These are phyloP conservation scores for Diaporthe sp. DNA, from an alignment of 2,329 filamentous ascomycete species.

Conservation along the genomic window DNA sequence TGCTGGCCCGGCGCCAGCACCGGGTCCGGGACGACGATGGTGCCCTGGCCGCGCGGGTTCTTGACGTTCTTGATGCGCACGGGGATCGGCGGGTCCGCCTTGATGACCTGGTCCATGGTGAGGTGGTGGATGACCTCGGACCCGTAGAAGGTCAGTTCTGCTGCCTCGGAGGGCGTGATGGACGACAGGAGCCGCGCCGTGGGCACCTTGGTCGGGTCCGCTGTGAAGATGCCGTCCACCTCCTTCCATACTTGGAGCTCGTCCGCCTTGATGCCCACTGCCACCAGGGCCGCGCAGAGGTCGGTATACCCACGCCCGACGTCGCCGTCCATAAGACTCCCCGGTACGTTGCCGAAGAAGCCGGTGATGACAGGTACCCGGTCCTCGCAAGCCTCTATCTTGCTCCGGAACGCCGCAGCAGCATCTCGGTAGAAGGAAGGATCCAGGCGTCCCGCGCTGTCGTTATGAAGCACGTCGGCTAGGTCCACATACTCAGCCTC, in stretches of 20 bases:
- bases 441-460: conserved; percentile 71
- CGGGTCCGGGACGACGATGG: conserved; percentile 85
- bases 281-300: conserved; percentile 90
- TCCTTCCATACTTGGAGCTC: conserved; percentile 99
- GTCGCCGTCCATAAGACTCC: conserved; percentile 87
- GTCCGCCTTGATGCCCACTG: conserved; percentile 86
- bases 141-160: conserved; percentile 93
- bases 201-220: conserved; percentile 87
- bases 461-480: conserved; percentile 82
- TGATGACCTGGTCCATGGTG: conserved; percentile 97
- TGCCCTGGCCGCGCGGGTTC: conserved; percentile 84
- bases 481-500: conserved; percentile 93
- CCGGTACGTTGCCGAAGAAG: conserved; percentile 94
- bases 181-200: conserved; percentile 90
- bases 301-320: conserved; percentile 98
- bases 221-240: conserved; percentile 76
- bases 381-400: conserved; percentile 74
- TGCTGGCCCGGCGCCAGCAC: conserved; percentile 67
- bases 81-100: conserved; percentile 81
- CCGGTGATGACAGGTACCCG: conserved; percentile 87
- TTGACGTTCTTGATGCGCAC: conserved; percentile 95
- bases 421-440: conserved; percentile 79
- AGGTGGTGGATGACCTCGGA: conserved; percentile 98
- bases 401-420: conserved; percentile 71
- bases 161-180: conserved; percentile 95